Evolutionary conservation across 495 filamentous ascomycete genomes (phyloP).

Genomic region (Podospora tetraspora): DNA sequence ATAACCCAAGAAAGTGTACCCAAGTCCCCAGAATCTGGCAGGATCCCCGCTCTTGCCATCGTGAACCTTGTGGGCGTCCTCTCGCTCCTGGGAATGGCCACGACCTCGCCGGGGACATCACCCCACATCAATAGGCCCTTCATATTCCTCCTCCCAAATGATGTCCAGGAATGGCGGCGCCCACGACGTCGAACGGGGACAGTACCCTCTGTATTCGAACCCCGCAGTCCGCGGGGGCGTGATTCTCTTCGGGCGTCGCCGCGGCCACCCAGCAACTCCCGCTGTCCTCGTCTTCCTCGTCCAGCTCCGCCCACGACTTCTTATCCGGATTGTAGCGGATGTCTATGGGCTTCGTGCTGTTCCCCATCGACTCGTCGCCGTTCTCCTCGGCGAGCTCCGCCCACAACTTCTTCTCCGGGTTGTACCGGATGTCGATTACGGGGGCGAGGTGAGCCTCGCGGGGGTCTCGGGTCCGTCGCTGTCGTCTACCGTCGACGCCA

Average conservation of each 20-base stretch:
- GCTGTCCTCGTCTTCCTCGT: neutral
- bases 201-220: neutral
- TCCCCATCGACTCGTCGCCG: no score
- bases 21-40: no score
- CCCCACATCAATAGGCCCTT: neutral
- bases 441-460: neutral
- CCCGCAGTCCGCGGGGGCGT: neutral
- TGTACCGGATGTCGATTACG: neutral
- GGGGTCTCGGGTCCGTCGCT: neutral
- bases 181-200: neutral
- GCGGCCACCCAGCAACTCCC: neutral
- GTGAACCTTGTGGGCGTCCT: neutral
- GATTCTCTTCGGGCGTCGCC: neutral
- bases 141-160: neutral
- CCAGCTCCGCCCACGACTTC: neutral
- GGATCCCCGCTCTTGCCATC: neutral
- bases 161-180: neutral
- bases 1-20: no score
- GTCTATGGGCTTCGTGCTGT: neutral
- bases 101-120: neutral
- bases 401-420: neutral
- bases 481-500: neutral
- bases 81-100: neutral
- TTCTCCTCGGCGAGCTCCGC: no score
- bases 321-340: neutral